phyloP scores from a whole-genome alignment of 441 rosid genomes.

The Biscutella auriculata region DNA sequence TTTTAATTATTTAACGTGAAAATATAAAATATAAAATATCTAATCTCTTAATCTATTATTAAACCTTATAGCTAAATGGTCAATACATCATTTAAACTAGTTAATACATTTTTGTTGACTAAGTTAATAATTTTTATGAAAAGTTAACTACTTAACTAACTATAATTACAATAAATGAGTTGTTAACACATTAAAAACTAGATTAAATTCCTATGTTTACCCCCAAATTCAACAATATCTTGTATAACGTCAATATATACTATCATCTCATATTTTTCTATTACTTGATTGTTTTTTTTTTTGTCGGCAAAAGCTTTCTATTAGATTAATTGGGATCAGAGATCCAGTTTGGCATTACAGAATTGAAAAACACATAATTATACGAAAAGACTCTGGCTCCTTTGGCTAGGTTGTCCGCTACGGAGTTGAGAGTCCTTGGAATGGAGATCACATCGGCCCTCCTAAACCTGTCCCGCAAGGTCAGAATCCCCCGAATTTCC shows the following conservation, averaged over 20 bases:
- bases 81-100: constrained; percentile 5
- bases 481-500: no score
- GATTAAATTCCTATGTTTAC: constrained; percentile 20
- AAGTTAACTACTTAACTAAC: constrained; percentile 1
- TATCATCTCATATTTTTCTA: constrained; percentile 9
- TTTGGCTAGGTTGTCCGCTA: no score
- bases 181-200: constrained; percentile 3
- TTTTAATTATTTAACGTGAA: background rate
- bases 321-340: no score
- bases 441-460: no score
- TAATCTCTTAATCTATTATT: background rate
- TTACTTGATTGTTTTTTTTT: no score
- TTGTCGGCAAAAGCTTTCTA: no score
- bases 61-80: background rate
- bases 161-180: background rate
- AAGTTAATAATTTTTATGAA: background rate
- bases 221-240: constrained; percentile 21
- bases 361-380: no score
- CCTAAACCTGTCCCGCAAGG: no score
- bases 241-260: constrained; percentile 12
- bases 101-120: constrained; percentile 17
- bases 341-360: no score
- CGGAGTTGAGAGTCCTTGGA: no score
- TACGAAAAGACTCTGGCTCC: no score
- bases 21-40: background rate